phyloP scores from a whole-genome alignment of 2,329 filamentous ascomycete species.

The Penicillium carneum region DNA sequence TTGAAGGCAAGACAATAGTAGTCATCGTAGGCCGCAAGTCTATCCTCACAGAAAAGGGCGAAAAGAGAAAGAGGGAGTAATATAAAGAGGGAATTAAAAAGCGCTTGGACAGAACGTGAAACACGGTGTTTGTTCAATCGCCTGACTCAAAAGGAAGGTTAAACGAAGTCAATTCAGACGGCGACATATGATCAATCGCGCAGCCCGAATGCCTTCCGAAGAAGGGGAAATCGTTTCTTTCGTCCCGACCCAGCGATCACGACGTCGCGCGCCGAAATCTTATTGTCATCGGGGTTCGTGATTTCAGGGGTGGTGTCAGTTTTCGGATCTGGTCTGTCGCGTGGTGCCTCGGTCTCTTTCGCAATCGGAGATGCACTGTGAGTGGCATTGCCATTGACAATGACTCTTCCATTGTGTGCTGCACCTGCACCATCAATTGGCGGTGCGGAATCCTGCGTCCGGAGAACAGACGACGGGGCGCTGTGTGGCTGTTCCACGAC shows the following conservation, averaged over 20 bases:
- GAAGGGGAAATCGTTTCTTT: conserved; percentile 56
- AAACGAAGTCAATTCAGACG: not conserved
- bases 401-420: conserved; percentile 21
- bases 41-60: conserved; percentile 2
- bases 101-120: not conserved
- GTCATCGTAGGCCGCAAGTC: conserved; percentile 6
- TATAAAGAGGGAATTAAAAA: conserved; percentile 20
- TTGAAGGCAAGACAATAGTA: conserved; percentile 6
- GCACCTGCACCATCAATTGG: not conserved
- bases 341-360: conserved; percentile 22
- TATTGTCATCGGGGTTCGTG: conserved; percentile 25
- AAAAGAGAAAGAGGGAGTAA: conserved; percentile 13
- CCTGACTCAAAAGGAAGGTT: not conserved
- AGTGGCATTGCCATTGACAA: conserved; percentile 22
- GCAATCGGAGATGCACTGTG: conserved; percentile 10
- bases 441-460: conserved; percentile 1
- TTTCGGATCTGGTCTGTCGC: conserved; percentile 19
- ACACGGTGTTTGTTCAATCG: not conserved
- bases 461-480: conserved; percentile 16
- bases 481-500: conserved; percentile 23
- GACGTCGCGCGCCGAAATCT: conserved; percentile 37
- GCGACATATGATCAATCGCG: conserved; percentile 29
- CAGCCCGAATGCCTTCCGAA: conserved; percentile 56
- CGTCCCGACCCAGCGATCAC: conserved; percentile 49
- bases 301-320: conserved; percentile 24